Base-by-base conservation (phyloP, 2,329 filamentous ascomycete genomes). In the Leptographium wingfieldii region DNA sequence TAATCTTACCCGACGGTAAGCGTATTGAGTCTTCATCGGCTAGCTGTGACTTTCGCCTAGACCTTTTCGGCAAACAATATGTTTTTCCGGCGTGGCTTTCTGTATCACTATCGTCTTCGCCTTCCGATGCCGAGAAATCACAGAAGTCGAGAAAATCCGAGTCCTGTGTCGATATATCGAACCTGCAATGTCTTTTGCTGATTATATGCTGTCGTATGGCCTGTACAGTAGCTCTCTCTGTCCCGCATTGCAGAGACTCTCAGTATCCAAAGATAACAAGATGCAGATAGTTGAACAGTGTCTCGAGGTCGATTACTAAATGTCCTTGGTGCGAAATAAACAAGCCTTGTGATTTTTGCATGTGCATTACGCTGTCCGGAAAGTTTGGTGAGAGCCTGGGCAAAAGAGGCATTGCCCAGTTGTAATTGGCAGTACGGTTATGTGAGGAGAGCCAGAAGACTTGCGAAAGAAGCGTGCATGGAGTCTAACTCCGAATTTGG, bases 181-280 rank as follows among this genome's bases (percentile, higher is more conserved):
- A 68, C 27, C 67, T 72, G 64, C 78, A 80, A 60, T 81, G 77
- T 0, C 76, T 74, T 55, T 77, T 80, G 2, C 68, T 72, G 0
- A 68, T 64, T 78, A 80, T 81, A 59, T 81, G 80, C 43, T 79
- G 76, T 62, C 78, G 77, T 0, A 76, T 74, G 0, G 73, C 80
- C 56, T 77, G 69, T 0, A 70, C 68, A 0, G 74, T 77, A 0
- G 67, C 66, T 38, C 76, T 71, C 46, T 73, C 67, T 16, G 71
- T 76, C 1, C 76, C 76, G 63, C 80, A 82, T 25, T 71, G 73
- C 46, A 82, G 69, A 61, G 80, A 83, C 66, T 81, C 77, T 22
- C 70, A 69, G 59, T 78, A 80, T 0, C 67, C 72, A 25, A 70
- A 74, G 16, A 82, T 75, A 25, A 82, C 67, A 10, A 79, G 70